These are phyloP conservation scores for Syncephalastrum monosporum DNA, from an alignment of 371 early-diverging fungal species.

Conservation along the genomic window DNA sequence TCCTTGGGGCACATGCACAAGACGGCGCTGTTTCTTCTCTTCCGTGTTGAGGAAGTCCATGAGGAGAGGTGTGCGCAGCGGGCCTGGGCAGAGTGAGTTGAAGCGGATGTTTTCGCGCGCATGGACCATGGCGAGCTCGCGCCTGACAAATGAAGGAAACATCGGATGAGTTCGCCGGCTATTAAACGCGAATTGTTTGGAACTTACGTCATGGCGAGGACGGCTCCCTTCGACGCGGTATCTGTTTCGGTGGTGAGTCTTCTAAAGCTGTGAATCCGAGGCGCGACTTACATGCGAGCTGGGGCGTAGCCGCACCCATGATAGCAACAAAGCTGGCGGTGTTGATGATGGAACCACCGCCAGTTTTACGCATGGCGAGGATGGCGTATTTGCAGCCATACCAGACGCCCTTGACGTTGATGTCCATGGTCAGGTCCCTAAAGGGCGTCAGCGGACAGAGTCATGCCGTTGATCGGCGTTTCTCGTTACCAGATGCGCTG, in stretches of 20 bases:
- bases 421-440: constrained; percentile 75
- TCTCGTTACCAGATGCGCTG: constrained; percentile 68
- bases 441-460: not conserved
- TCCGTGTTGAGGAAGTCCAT: constrained; percentile 87
- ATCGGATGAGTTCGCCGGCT: not conserved
- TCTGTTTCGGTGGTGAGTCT: constrained; percentile 34
- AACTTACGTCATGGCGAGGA: constrained; percentile 79
- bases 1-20: constrained; percentile 86
- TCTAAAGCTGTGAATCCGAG: too few relatives aligned
- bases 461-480: not conserved
- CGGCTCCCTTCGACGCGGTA: constrained; percentile 90
- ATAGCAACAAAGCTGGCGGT: constrained; percentile 84
- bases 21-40: constrained; percentile 81
- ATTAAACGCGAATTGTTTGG: not conserved
- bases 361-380: constrained; percentile 71
- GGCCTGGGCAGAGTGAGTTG: constrained; percentile 88
- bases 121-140: constrained; percentile 85
- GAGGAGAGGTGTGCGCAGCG: constrained; percentile 78
- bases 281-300: constrained; percentile 70
- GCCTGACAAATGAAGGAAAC: constrained; percentile 31
- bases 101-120: constrained; percentile 89
- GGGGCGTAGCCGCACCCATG: constrained; percentile 89
- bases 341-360: constrained; percentile 84
- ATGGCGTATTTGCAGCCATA: constrained; percentile 86
- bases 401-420: constrained; percentile 94